Percentiles rank a stretch among this genome's conserved stretches.
phyloP scores from a whole-genome alignment of 1,284 basidiomycete species.

The Volvariella surrecta region DNA sequence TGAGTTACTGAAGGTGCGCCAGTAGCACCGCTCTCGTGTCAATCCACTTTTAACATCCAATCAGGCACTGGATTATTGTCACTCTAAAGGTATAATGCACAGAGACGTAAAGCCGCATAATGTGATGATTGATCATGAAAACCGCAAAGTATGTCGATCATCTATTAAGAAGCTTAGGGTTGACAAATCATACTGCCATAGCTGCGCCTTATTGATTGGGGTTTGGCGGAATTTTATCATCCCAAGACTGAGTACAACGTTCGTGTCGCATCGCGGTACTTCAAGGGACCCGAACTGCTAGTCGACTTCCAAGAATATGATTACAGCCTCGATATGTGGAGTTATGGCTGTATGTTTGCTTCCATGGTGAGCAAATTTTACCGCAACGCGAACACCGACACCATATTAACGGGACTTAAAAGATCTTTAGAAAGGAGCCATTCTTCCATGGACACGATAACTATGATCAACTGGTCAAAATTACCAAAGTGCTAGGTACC shows the following conservation, averaged over 20 bases:
- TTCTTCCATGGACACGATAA: slow-evolving; percentile 99
- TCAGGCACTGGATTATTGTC: slow-evolving; percentile 94
- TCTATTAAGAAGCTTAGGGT: background rate
- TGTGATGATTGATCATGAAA: slow-evolving; percentile 99
- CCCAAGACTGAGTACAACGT: slow-evolving; percentile 98
- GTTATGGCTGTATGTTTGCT: slow-evolving; percentile 97
- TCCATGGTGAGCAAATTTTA: slow-evolving; percentile 65
- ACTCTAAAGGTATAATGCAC: slow-evolving; percentile 99
- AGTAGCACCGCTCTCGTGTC: slow-evolving; percentile 4
- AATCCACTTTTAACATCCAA: slow-evolving; percentile 9
- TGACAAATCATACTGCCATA: slow-evolving; percentile 20
- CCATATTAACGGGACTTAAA: background rate
- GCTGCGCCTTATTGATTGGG: slow-evolving; percentile 98
- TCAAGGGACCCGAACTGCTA: slow-evolving; percentile 95
- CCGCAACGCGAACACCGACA: background rate
- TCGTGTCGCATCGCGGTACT: slow-evolving; percentile 94
- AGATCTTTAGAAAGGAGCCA: slow-evolving; percentile 99
- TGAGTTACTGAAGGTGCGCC: slow-evolving; percentile 82
- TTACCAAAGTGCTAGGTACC: slow-evolving; percentile 94
- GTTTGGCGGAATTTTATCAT: slow-evolving; percentile 97
- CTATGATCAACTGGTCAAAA: slow-evolving; percentile 98
- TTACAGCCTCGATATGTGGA: slow-evolving; percentile 98
- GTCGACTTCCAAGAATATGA: slow-evolving; percentile 99
- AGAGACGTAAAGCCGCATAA: slow-evolving; percentile 99
- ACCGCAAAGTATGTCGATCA: slow-evolving; percentile 64